Evolutionary conservation across 768 basidiomycete genomes (phyloP).

Genomic region (Leccinum rimulosum): DNA sequence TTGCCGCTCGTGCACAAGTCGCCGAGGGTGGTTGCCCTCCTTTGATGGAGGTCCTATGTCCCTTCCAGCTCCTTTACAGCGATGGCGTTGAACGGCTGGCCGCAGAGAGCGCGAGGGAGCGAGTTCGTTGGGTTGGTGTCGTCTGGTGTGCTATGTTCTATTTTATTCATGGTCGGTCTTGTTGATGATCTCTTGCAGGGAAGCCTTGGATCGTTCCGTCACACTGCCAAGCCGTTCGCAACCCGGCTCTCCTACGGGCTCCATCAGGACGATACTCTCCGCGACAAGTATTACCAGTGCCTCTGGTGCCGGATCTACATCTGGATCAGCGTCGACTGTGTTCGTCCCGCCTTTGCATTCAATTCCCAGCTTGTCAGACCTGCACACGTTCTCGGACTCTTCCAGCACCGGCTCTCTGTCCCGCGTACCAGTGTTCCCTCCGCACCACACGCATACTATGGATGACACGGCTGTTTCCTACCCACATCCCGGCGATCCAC

Average conservation of each 20-base stretch:
- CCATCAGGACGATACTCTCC: constrained; percentile 69
- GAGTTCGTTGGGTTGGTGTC: constrained; percentile 89
- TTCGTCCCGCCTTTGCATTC: constrained; percentile 75
- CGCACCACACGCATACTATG: constrained; percentile 62
- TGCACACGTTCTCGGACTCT: constrained; percentile 43
- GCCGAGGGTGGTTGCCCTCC: constrained; percentile 40
- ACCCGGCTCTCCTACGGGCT: constrained; percentile 46
- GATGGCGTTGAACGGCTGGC: constrained; percentile 89
- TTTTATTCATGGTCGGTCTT: background rate
- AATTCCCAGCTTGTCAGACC: constrained; percentile 69
- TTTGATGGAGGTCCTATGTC: constrained; percentile 74
- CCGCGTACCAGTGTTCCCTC: constrained; percentile 47
- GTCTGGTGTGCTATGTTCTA: constrained; percentile 60
- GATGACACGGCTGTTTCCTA: constrained; percentile 75
- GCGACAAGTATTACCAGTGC: constrained; percentile 43
- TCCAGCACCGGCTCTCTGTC: constrained; percentile 41
- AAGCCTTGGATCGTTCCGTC: constrained; percentile 67
- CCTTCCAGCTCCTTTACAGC: constrained; percentile 87
- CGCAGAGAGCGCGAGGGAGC: constrained; percentile 82
- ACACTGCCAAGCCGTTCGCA: constrained; percentile 46
- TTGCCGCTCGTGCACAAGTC: constrained; percentile 68
- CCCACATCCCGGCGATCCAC: constrained; percentile 68
- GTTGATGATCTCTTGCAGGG: constrained; percentile 46
- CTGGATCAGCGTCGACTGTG: constrained; percentile 68
- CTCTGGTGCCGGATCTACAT: constrained; percentile 38